phyloP scores from a whole-genome alignment of 148 eudicot genomes.

The Chenopodium formosanum region DNA sequence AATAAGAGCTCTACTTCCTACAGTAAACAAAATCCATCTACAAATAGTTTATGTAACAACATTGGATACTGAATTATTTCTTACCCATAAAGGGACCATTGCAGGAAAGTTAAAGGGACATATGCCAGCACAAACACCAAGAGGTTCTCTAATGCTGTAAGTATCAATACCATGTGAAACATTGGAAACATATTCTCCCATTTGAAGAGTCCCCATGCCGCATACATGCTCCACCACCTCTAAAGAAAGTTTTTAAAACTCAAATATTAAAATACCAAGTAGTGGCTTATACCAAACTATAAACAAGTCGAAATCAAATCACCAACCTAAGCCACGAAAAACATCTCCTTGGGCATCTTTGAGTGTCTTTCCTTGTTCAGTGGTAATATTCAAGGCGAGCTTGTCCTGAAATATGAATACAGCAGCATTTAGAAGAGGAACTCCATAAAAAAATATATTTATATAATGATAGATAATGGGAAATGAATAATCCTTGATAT shows the following conservation, averaged over 20 bases:
- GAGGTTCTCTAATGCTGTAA: constrained; percentile 90
- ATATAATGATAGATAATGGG: neutral
- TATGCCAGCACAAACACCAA: constrained; percentile 98
- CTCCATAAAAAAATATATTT: neutral
- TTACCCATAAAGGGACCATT: constrained; percentile 96
- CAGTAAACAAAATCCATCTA: neutral
- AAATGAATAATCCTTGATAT: constrained; percentile 10
- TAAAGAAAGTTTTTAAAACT: constrained; percentile 22
- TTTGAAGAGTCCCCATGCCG: constrained; percentile 94
- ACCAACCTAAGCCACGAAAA: constrained; percentile 92
- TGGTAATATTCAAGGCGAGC: constrained; percentile 82
- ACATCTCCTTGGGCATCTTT: constrained; percentile 99
- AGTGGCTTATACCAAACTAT: neutral
- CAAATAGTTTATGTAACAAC: neutral
- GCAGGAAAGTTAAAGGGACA: constrained; percentile 98
- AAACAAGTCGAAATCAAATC: neutral
- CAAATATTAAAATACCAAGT: constrained; percentile 9
- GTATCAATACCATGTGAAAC: constrained; percentile 88
- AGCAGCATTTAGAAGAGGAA: neutral
- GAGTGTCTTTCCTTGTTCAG: constrained; percentile 97
- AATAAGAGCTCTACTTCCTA: neutral
- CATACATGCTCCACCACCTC: constrained; percentile 99
- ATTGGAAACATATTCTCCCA: constrained; percentile 90
- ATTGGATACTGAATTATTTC: constrained; percentile 9
- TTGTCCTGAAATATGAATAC: constrained; percentile 58